Conservation (phyloP, 1,139 yeast species). For the Pneumocystis sp. region DNA sequence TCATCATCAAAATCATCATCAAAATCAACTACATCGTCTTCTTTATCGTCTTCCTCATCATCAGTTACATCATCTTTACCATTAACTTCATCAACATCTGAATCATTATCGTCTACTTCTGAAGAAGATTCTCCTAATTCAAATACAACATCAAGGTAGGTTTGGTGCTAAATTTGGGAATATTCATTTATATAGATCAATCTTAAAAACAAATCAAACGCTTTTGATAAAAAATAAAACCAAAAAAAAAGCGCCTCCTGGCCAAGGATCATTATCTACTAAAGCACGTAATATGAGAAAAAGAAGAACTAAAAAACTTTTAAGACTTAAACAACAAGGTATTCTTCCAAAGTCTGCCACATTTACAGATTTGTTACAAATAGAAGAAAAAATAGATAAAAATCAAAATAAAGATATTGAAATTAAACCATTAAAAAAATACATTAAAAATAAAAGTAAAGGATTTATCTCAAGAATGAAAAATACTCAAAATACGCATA, state of each 20-base stretch:
- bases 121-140: neutral
- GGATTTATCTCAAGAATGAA: neutral
- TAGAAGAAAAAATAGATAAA: neutral
- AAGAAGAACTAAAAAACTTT: neutral
- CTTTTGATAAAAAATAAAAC: neutral
- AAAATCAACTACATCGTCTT: neutral
- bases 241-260: neutral
- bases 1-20: neutral
- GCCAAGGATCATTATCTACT: neutral
- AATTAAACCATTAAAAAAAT: neutral
- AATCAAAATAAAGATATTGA: neutral
- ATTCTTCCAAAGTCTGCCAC: neutral
- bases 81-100: neutral
- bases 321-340: neutral
- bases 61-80: neutral
- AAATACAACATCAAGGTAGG: neutral
- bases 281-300: neutral
- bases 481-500: neutral
- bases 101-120: slow-evolving; percentile 10
- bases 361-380: neutral
- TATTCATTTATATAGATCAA: neutral
- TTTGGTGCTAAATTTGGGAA: neutral
- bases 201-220: neutral
- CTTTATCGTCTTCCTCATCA: no score
- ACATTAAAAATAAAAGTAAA: neutral